Base-by-base conservation (phyloP, 805 yeast species). In the Priceomyces fermenticarens region DNA sequence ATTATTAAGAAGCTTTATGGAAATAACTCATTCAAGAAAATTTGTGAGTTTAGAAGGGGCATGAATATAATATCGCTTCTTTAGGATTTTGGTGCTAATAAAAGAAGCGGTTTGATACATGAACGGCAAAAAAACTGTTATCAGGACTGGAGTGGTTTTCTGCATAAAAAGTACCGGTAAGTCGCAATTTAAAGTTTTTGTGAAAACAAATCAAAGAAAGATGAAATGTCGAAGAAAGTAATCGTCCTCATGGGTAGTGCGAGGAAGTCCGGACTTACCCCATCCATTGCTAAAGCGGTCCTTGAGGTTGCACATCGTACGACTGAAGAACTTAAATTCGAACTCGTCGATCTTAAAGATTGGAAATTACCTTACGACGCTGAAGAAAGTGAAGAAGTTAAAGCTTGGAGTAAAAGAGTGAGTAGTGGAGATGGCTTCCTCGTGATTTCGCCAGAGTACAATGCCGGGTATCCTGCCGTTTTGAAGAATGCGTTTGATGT, bases 381-480 rank as follows among this genome's bases (percentile, higher is more conserved):
- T 47, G 70, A 65, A 40, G 52, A 58, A 11, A 49, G 48, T 34
- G 54, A 51, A 30, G 48, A 48, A 31, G 51, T 66, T 3, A 42
- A 45, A 27, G 38, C 35, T 5, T 65, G 67, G 68, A 51, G 62
- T 29, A 39, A 30, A n/a, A 52, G 51, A 40, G 45, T 65, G 29
- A 34, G 35, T 5, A 30, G 37, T 20, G 52, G 41, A 17, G 50
- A 52, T 35, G 71, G 54, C 2, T 53, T 56, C 43, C 49, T 67
- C n/a, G 54, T 67, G 37, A 58, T 67, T 7, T 41, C 63, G 8
- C 72, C 73, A 8, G 62, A 65, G 41, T 67, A 67, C 49, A 68
- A 67, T 41, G 50, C 63, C 51, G 60, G 69, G 5, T 56, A 54
- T 35, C 70, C 73, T 6, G 70, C 67, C 1, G 53, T 48, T 10